phyloP scores from a whole-genome alignment of 2,329 filamentous ascomycete genomes.

The Arthrinium puccinioides region DNA sequence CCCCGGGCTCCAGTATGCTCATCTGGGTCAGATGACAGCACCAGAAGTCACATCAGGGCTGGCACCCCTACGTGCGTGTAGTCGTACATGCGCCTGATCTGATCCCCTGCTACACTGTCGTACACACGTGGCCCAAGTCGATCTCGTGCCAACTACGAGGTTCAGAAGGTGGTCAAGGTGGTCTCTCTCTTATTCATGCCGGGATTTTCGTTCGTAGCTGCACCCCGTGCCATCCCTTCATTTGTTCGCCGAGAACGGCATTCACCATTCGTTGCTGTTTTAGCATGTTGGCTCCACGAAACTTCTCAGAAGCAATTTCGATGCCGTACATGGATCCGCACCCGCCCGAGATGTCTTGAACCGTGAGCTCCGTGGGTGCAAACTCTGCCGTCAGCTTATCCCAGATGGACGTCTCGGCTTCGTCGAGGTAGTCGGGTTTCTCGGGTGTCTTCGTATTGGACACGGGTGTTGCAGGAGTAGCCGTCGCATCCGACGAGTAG shows the following conservation, averaged over 20 bases:
- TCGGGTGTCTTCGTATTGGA: constrained; percentile 17
- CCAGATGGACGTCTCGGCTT: constrained; percentile 53
- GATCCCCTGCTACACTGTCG: too few species aligned
- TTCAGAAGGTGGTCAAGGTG: too few species aligned
- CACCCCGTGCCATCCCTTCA: constrained; percentile 77
- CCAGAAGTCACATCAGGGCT: neutral
- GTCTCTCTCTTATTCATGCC: neutral
- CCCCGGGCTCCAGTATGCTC: too few species aligned
- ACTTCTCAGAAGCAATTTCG: constrained; percentile 64
- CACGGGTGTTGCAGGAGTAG: too few species aligned
- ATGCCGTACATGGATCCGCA: constrained; percentile 87
- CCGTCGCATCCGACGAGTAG: too few species aligned
- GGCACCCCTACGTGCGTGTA: neutral
- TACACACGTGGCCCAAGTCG: too few species aligned
- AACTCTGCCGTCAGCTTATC: constrained; percentile 43
- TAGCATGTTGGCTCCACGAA: constrained; percentile 63
- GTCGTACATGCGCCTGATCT: neutral
- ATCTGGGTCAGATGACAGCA: neutral
- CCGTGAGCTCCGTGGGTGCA: constrained; percentile 45
- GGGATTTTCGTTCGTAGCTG: constrained; percentile 65
- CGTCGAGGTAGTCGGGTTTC: constrained; percentile 44
- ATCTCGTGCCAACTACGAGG: neutral
- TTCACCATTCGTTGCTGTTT: constrained; percentile 83
- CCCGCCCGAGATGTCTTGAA: constrained; percentile 75
- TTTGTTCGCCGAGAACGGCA: constrained; percentile 62